phyloP scores from a whole-genome alignment of 2,329 filamentous ascomycete species.

The Colletotrichum godetiae region DNA sequence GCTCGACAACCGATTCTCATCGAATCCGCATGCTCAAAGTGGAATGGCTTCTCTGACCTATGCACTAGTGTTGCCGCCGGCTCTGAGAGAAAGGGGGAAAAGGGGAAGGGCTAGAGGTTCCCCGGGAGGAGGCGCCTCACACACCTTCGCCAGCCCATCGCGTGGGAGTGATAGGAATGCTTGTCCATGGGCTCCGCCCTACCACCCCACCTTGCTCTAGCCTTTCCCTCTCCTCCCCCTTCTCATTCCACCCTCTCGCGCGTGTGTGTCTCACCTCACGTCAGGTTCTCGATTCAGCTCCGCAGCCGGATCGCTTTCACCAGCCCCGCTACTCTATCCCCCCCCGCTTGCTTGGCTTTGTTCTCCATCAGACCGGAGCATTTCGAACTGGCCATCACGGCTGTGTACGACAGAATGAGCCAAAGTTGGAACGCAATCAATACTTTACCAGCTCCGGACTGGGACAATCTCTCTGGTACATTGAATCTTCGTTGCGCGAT shows the following conservation, averaged over 20 bases:
- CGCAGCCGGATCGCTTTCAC: constrained; percentile 12
- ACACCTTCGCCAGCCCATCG: neutral
- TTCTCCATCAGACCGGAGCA: neutral
- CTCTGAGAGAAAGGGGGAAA: constrained; percentile 3
- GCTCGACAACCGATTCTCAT: neutral
- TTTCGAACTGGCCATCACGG: neutral
- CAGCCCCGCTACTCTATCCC: neutral
- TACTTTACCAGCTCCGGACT: neutral
- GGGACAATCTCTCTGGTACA: neutral
- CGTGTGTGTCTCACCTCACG: constrained; percentile 30
- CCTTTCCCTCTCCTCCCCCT: neutral
- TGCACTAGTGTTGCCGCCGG: constrained; percentile 15
- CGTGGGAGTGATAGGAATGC: neutral
- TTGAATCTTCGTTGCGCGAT: neutral
- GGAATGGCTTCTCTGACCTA: constrained; percentile 10
- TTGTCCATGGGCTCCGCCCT: neutral
- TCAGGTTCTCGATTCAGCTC: constrained; percentile 16
- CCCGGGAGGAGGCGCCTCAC: constrained; percentile 1
- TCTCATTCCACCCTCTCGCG: constrained; percentile 7
- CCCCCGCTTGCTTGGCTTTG: neutral
- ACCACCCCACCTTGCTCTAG: neutral
- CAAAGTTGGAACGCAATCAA: neutral
- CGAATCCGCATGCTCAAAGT: constrained; percentile 15
- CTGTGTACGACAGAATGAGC: neutral
- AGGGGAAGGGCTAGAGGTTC: neutral